Conservation (phyloP, 768 basidiomycete genomes). For the Podaxis mareebaensis region DNA sequence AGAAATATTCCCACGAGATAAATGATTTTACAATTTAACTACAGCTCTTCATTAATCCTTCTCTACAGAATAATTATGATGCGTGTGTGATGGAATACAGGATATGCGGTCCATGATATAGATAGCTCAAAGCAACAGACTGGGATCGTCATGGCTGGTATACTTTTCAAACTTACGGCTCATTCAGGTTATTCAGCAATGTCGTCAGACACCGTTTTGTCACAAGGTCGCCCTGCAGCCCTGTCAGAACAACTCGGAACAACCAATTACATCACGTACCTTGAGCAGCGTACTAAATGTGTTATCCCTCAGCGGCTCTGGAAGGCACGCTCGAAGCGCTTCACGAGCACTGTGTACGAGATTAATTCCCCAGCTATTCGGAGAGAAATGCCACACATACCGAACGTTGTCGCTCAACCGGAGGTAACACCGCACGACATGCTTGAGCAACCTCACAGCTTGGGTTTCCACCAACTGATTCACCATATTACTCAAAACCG, state of each 20-base stretch:
- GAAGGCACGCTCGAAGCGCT: slow-evolving; percentile 91
- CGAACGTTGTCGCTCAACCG: slow-evolving; percentile 94
- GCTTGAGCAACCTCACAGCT: slow-evolving; percentile 93
- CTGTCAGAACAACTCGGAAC: slow-evolving; percentile 21
- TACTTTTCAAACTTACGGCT: slow-evolving; percentile 43
- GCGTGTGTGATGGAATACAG: slow-evolving; percentile 12
- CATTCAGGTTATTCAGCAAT: slow-evolving; percentile 84
- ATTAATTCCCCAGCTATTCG: slow-evolving; percentile 7
- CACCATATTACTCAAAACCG: slow-evolving; percentile 98
- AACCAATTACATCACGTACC: slow-evolving; percentile 40
- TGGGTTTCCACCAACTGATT: slow-evolving; percentile 97
- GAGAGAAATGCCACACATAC: slow-evolving; percentile 42
- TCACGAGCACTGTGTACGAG: slow-evolving; percentile 75
- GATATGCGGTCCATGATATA: slow-evolving; percentile 17
- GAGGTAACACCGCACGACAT: slow-evolving; percentile 96
- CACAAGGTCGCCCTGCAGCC: slow-evolving; percentile 87
- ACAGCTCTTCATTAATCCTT: slow-evolving; percentile 8
- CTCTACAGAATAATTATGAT: slow-evolving; percentile 14
- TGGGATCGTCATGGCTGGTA: slow-evolving; percentile 1
- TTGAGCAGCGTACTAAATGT: slow-evolving; percentile 92
- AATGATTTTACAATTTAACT: slow-evolving; percentile 16
- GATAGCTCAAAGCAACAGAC: slow-evolving; percentile 15
- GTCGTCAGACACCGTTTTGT: slow-evolving; percentile 94
- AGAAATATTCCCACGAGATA: slow-evolving; percentile 15
- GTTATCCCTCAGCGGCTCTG: slow-evolving; percentile 91